Percentiles rank a stretch among this genome's conserved stretches.
These are phyloP conservation scores for Naganishia friedmannii DNA, from an alignment of 768 basidiomycete genomes.

Conservation along the genomic window DNA sequence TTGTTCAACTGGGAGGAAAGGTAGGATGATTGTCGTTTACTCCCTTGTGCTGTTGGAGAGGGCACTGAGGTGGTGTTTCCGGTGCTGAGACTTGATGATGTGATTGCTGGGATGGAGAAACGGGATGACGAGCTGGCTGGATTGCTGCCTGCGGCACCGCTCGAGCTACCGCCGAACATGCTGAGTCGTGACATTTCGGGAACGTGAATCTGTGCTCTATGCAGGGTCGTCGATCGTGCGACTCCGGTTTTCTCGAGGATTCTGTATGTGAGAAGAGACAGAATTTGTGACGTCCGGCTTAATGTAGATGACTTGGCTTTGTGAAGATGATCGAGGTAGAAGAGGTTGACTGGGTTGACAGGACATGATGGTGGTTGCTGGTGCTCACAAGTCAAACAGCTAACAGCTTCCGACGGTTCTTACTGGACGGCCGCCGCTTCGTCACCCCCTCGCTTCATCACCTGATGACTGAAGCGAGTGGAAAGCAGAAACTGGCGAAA, in stretches of 20 bases:
- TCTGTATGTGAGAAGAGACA: not conserved
- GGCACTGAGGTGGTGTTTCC: not conserved
- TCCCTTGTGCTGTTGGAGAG: not conserved
- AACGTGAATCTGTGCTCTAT: not conserved
- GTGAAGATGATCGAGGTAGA: no score
- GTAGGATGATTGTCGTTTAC: constrained; percentile 35
- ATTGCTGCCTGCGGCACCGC: not conserved
- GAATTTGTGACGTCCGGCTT: no score
- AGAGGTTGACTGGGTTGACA: no score
- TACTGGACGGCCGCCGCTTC: constrained; percentile 2
- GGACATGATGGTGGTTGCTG: no score
- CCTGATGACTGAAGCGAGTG: not conserved
- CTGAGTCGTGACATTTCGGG: constrained; percentile 10
- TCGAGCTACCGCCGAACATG: constrained; percentile 17
- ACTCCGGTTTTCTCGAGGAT: no score
- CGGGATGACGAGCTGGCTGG: constrained; percentile 4
- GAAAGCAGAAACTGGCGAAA: no score
- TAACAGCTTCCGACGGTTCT: not conserved
- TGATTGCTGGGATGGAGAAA: constrained; percentile 13
- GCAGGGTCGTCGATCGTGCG: not conserved
- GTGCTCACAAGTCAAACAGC: not conserved
- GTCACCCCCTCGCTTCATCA: not conserved
- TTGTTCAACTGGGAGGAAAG: constrained; percentile 34
- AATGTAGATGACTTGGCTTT: no score
- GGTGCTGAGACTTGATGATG: not conserved